Conservation (phyloP, 495 filamentous ascomycete species). For the Hypoxylon trugodes region DNA sequence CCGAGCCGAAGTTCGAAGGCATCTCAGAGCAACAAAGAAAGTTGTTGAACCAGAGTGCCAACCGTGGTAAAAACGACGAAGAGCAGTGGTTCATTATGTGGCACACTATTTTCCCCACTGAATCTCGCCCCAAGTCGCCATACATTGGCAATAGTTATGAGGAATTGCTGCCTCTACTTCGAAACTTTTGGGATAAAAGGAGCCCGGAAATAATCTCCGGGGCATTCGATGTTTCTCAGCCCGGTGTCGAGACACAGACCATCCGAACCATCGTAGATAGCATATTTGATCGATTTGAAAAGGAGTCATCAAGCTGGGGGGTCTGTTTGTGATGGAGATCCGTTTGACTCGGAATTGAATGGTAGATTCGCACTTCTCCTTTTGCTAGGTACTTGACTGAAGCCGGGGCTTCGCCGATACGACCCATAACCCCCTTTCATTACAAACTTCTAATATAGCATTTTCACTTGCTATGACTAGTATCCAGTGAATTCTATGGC, state of each 20-base stretch:
- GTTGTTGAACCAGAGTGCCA: constrained; percentile 18
- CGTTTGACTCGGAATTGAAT: no score
- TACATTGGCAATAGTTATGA: constrained; percentile 19
- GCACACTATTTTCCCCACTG: constrained; percentile 20
- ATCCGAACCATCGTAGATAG: background rate
- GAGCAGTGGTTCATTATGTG: constrained; percentile 30
- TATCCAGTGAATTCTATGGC: no score
- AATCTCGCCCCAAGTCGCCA: constrained; percentile 15
- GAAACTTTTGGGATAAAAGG: constrained; percentile 13
- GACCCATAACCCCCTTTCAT: no score
- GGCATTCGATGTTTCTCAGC: background rate
- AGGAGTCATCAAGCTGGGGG: background rate
- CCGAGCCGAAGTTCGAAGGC: constrained; percentile 15
- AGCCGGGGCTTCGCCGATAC: no score
- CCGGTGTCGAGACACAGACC: background rate
- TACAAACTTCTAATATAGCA: no score
- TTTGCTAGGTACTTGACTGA: no score
- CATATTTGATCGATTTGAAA: background rate
- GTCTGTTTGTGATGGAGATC: background rate
- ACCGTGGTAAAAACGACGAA: constrained; percentile 12
- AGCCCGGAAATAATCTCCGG: background rate
- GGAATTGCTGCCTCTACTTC: constrained; percentile 14
- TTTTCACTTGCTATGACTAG: no score
- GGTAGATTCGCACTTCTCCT: no score
- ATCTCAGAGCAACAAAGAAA: constrained; percentile 29